Conservation (phyloP, 805 yeast genomes). For the Candida succiphila region DNA sequence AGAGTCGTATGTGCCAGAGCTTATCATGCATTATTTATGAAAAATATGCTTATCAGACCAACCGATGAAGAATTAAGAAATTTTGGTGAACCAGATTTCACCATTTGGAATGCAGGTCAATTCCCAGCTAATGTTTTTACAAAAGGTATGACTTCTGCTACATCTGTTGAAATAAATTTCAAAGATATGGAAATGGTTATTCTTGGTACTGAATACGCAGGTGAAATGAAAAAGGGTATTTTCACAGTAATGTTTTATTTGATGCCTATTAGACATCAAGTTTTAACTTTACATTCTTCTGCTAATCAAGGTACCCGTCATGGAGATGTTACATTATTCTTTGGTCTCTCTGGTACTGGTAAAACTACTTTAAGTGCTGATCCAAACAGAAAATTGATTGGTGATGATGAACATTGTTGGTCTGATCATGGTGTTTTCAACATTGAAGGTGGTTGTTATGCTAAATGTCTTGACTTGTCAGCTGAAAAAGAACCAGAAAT, state of each 20-base stretch:
- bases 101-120: slow-evolving; percentile 97
- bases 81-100: slow-evolving; percentile 97
- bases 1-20: slow-evolving; percentile 97
- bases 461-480: slow-evolving; percentile 85
- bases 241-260: slow-evolving; percentile 98
- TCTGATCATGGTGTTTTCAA: slow-evolving; percentile 96
- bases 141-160: slow-evolving; percentile 93
- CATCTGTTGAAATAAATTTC: slow-evolving; percentile 94
- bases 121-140: slow-evolving; percentile 97
- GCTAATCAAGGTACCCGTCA: slow-evolving; percentile 79
- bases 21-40: slow-evolving; percentile 96
- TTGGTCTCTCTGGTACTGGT: slow-evolving; percentile 97
- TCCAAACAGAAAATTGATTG: slow-evolving; percentile 86
- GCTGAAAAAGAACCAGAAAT: slow-evolving; percentile 97
- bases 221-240: slow-evolving; percentile 99
- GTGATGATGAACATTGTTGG: slow-evolving; percentile 99
- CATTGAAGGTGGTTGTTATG: slow-evolving; percentile 99
- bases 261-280: slow-evolving; percentile 90
- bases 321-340: slow-evolving; percentile 89
- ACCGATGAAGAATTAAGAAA: slow-evolving; percentile 77
- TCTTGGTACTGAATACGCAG: slow-evolving; percentile 97
- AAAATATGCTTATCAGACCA: slow-evolving; percentile 95
- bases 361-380: slow-evolving; percentile 96
- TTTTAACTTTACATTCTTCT: slow-evolving; percentile 90
- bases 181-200: slow-evolving; percentile 98